Base-by-base conservation (phyloP, 2,329 filamentous ascomycete species). In the Ceratocystis variospora region DNA sequence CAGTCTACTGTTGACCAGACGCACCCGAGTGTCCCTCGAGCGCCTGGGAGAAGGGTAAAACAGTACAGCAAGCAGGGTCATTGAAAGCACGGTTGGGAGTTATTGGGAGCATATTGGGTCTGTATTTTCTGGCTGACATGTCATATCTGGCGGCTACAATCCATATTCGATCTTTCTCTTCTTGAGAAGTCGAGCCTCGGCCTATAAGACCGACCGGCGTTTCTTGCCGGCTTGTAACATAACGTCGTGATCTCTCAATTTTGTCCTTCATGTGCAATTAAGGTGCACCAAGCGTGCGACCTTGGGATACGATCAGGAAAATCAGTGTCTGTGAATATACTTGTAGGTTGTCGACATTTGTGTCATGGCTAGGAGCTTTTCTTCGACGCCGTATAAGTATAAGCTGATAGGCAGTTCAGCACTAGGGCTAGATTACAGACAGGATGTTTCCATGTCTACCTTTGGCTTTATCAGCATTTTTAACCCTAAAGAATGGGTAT, bases 151-250 rank as follows among this genome's bases (percentile, higher is more conserved):
- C 77, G 75, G 73, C 75, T 77, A 75, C 76, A 74, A 79, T 79
- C 74, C 77, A 78, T 77, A 79, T 80, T 81, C 76, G 79, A 77
- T 80, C 79, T 79, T 71, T 77, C 79, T 73, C 37, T 41, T 15
- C 37, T 75, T 53, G 8, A 53, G 62, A 62, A 81, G 80, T 81
- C 80, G 77, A 83, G 83, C 82, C 77, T 65, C 84, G 84, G 84
- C 84, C 84, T 85, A 76, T 86, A 84, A 87, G 84, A 83, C 84
- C 84, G 84, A 87, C 83, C 84, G 84, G 84, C 84, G 74, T 73
- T 72, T 73, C 63, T 77, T 82, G 84, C 84, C 84, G 84, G 83
- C 84, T 85, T 84, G 74, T 73, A 74, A 73, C 66, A 68, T 46
- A 55, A 41, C 37, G 37, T 45, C 61, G 66, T 65, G 66, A 68